Evolutionary conservation across 1,284 basidiomycete genomes (phyloP), one percentile per base, ranked within the genome.

Genomic region (Irpex sp.): DNA sequence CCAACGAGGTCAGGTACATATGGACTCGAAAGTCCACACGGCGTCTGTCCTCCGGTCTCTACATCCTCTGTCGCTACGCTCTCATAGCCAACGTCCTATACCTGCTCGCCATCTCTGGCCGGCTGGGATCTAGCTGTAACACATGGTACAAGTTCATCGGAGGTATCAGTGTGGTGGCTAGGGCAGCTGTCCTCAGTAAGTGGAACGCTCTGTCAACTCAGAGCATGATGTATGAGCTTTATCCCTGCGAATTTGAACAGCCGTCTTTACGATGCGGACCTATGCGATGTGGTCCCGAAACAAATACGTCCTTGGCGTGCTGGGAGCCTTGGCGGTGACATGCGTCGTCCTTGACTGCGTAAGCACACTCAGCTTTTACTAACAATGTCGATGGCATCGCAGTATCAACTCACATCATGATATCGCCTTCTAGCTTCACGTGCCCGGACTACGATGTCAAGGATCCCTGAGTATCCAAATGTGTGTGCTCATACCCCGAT

Each of bases 11-110:
- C 21, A 21, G 21, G 21, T 21, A 21, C 21, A 21, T 21, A 21
- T 21, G 21, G 21, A 21, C 21, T 21, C 21, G 21, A 1, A 21
- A 21, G 21, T 21, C 21, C 21, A 21, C 21, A 21, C 21, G 21
- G 50, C 64, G 69, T 11, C 58, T 70, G 15, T 76, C 72, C 61
- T 78, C 71, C 49, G 76, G 77, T 65, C 76, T 78, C 21, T 78
- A 78, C 60, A 61, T 75, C 39, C 68, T 70, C 51, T 77, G 73
- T 61, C 75, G 77, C 13, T 78, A 77, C 60, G 74, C 75, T 4
- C 64, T 78, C 17, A 47, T 70, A 17, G 74, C 71, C 7, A 77
- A 77, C 61, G 62, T 77, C 2, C 62, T 77, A 3, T 78, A 72
- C 61, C 61, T 75, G 4, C 63, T 78, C 4, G 71, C 70, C 5